phyloP scores from a whole-genome alignment of 805 yeast genomes.

The Starmerella powellii region DNA sequence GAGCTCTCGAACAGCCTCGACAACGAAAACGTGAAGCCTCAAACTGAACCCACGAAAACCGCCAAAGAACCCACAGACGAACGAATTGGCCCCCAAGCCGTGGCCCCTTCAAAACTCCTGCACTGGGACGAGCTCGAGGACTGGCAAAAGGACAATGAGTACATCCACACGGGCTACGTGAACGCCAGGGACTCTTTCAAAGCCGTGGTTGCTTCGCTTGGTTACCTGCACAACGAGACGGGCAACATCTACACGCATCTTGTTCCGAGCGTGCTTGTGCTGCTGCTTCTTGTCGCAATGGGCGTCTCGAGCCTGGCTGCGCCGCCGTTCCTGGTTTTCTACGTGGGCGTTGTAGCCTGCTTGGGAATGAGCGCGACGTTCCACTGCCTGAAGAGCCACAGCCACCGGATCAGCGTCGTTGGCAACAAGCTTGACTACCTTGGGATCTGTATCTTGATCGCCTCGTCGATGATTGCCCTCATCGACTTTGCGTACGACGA shows the following conservation, averaged over 20 bases:
- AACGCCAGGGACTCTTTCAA: constrained; percentile 39
- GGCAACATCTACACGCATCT: constrained; percentile 62
- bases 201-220: constrained; percentile 39
- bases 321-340: constrained; percentile 41
- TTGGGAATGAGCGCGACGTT: constrained; percentile 52
- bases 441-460: constrained; percentile 58
- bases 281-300: constrained; percentile 16
- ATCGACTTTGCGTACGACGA: constrained; percentile 38
- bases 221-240: constrained; percentile 56
- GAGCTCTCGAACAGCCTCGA: too few species aligned
- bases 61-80: too few species aligned
- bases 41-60: too few species aligned
- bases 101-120: constrained; percentile 3
- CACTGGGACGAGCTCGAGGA: constrained; percentile 47
- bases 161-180: constrained; percentile 52
- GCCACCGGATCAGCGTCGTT: constrained; percentile 39
- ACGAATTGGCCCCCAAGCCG: too few species aligned
- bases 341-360: constrained; percentile 47
- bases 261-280: constrained; percentile 27
- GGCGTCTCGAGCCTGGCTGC: constrained; percentile 2
- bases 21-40: too few species aligned
- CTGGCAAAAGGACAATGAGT: constrained; percentile 69
- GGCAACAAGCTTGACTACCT: constrained; percentile 67
- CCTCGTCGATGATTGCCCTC: constrained; percentile 47
- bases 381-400: constrained; percentile 59